Evolutionary conservation across 345 rosid genomes (phyloP).

Genomic region (Rhodomyrtus tomentosa): DNA sequence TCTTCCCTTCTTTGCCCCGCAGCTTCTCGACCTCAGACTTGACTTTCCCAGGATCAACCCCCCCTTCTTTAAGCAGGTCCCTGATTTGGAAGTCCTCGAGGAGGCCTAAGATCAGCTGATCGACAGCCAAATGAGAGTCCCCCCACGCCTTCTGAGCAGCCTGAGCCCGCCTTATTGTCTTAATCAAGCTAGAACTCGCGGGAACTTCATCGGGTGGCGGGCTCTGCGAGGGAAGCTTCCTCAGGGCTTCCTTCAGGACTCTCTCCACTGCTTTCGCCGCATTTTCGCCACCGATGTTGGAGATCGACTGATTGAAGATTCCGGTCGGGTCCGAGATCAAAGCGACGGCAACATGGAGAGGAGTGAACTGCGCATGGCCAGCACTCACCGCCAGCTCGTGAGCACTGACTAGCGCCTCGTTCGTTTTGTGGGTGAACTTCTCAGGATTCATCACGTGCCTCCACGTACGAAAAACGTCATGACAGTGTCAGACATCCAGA

Average conservation of each 20-base stretch:
- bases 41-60: constrained; percentile 33
- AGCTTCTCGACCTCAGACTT: constrained; percentile 77
- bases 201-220: constrained; percentile 61
- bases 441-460: constrained; percentile 54
- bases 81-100: constrained; percentile 77
- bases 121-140: constrained; percentile 65
- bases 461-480: background rate
- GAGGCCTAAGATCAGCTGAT: constrained; percentile 60
- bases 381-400: constrained; percentile 39
- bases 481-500: background rate
- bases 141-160: constrained; percentile 57
- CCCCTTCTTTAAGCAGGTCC: constrained; percentile 61
- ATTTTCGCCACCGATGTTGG: constrained; percentile 36
- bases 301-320: constrained; percentile 53
- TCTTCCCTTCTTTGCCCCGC: constrained; percentile 72
- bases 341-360: constrained; percentile 65
- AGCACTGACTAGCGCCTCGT: constrained; percentile 53
- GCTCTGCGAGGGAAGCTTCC: constrained; percentile 59
- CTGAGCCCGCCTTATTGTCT: constrained; percentile 57
- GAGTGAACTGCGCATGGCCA: constrained; percentile 69
- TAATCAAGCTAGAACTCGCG: constrained; percentile 51
- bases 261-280: constrained; percentile 50
- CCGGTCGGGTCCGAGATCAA: constrained; percentile 55
- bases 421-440: constrained; percentile 81
- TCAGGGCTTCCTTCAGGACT: constrained; percentile 51